phyloP scores from a whole-genome alignment of 495 filamentous ascomycete genomes.

The Geoglossum glabrum region DNA sequence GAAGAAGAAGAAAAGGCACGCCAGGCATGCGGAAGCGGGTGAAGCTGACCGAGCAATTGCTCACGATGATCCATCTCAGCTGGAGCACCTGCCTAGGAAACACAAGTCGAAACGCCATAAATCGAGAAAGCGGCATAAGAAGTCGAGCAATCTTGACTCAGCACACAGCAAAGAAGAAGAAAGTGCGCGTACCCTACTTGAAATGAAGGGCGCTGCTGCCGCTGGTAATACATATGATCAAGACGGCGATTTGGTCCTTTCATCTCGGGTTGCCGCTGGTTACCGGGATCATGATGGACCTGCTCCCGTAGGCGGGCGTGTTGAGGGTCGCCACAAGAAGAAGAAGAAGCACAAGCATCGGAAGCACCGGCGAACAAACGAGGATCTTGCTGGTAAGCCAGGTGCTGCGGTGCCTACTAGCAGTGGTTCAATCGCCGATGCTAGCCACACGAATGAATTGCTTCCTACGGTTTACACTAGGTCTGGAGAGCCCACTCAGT shows the following conservation, averaged over 20 bases:
- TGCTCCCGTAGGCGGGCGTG: neutral
- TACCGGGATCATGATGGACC: neutral
- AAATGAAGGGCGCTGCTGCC: conserved; percentile 1
- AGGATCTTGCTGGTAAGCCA: neutral
- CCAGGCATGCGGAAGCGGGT: neutral
- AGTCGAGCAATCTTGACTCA: neutral
- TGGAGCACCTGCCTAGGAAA: neutral
- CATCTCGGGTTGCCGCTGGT: neutral
- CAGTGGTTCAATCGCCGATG: neutral
- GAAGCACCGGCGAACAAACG: neutral
- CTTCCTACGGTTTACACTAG: neutral
- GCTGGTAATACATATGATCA: neutral
- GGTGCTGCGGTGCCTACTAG: neutral
- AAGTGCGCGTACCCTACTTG: neutral
- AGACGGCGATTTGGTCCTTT: neutral
- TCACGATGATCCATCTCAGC: neutral
- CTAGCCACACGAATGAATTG: neutral
- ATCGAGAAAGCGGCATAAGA: neutral
- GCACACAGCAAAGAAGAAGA: conserved; percentile 4
- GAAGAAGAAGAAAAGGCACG: neutral
- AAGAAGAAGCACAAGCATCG: neutral
- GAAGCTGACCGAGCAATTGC: neutral
- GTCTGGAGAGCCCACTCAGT: neutral
- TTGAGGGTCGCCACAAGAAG: neutral
- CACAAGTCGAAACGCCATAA: neutral